Evolutionary conservation across 345 rosid genomes (phyloP).

Genomic region (Arabidopsis arenosa): DNA sequence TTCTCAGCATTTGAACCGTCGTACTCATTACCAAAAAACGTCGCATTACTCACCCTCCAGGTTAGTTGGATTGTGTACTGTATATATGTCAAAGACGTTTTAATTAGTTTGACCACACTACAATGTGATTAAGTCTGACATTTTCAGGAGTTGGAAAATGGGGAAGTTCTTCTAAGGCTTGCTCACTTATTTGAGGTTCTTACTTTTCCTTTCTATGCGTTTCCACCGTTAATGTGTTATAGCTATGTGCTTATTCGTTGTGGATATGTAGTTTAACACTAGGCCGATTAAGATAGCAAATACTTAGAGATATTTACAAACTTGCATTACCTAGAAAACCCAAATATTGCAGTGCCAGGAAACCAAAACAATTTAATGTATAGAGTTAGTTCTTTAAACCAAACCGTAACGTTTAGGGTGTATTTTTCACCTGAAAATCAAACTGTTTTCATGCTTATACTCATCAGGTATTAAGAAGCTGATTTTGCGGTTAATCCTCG

Average conservation of each 20-base stretch:
- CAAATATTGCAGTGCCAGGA: background rate
- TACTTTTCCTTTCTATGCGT: slow-evolving; percentile 31
- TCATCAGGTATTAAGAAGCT: background rate
- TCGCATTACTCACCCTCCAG: slow-evolving; percentile 90
- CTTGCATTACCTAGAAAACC: slow-evolving; percentile 1
- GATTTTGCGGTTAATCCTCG: background rate
- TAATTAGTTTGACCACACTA: slow-evolving; percentile 6
- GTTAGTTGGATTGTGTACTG: slow-evolving; percentile 42
- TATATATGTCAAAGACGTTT: slow-evolving; percentile 2
- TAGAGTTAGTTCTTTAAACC: background rate
- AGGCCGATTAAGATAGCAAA: background rate
- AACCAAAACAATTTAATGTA: background rate
- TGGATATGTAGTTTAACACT: slow-evolving; percentile 8
- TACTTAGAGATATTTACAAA: slow-evolving; percentile 7
- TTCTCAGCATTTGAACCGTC: slow-evolving; percentile 78
- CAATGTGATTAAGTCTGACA: background rate
- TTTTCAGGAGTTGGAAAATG: slow-evolving; percentile 77
- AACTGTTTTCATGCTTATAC: background rate
- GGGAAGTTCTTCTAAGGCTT: slow-evolving; percentile 78
- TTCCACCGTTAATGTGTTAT: slow-evolving; percentile 13
- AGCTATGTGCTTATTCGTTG: slow-evolving; percentile 3
- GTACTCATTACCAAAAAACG: slow-evolving; percentile 71
- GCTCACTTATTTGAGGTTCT: slow-evolving; percentile 90
- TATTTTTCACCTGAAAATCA: background rate
- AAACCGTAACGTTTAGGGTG: too few species aligned